Percentiles rank a stretch among this genome's conserved stretches.
phyloP scores from a whole-genome alignment of 2,329 filamentous ascomycete genomes.

The Fusarium azukiicola region DNA sequence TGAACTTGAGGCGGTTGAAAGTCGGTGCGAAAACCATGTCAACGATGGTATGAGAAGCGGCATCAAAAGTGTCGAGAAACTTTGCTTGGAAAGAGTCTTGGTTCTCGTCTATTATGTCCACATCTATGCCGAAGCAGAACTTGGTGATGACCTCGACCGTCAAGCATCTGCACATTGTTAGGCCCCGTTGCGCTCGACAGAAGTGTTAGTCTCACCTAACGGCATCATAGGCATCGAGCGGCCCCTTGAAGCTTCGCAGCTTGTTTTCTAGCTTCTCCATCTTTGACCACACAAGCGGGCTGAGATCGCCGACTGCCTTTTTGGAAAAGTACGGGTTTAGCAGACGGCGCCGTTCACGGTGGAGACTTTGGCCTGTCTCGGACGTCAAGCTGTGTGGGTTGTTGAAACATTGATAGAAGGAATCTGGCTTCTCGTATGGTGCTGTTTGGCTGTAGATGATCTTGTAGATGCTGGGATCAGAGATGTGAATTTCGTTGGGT shows the following conservation, averaged over 20 bases:
- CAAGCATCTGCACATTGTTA: neutral
- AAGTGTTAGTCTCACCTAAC: neutral
- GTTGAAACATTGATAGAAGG: neutral
- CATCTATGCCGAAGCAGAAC: neutral
- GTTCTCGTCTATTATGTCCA: neutral
- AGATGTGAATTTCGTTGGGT: neutral
- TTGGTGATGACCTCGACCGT: neutral
- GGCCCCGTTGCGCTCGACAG: neutral
- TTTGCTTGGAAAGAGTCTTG: neutral
- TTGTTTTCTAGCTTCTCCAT: neutral
- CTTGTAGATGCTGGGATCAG: neutral
- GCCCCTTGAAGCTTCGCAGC: neutral
- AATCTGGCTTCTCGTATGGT: neutral
- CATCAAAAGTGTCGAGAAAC: neutral
- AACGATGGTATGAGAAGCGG: neutral
- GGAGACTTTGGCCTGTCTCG: neutral
- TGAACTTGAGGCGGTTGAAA: neutral
- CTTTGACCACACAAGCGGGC: neutral
- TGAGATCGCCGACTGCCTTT: neutral
- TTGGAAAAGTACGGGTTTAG: conserved; percentile 15
- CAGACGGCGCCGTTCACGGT: neutral
- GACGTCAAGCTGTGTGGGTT: conserved; percentile 1
- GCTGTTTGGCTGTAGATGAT: neutral
- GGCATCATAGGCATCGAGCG: neutral
- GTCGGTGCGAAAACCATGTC: neutral